phyloP scores from a whole-genome alignment of 2,329 filamentous ascomycete genomes.

The Aphanocladium album region DNA sequence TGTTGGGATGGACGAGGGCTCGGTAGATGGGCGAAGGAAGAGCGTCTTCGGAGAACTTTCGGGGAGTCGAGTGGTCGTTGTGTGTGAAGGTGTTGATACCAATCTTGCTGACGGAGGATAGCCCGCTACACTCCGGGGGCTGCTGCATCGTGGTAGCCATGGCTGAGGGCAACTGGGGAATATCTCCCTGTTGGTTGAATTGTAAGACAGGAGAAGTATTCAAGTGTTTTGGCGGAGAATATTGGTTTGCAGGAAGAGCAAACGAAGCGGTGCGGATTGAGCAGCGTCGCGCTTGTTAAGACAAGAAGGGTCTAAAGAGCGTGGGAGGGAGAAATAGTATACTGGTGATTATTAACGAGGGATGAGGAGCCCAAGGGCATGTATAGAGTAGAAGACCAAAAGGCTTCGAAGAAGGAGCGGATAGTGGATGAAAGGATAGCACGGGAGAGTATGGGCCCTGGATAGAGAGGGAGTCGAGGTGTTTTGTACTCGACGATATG shows the following conservation, averaged over 20 bases:
- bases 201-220: constrained; percentile 16
- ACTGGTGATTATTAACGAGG: constrained; percentile 10
- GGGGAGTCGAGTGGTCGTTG: constrained; percentile 15
- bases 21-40: constrained; percentile 18
- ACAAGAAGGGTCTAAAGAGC: constrained; percentile 9
- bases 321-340: constrained; percentile 10
- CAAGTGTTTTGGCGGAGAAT: neutral
- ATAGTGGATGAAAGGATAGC: constrained; percentile 9
- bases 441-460: constrained; percentile 3
- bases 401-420: constrained; percentile 8
- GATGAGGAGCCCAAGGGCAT: constrained; percentile 8
- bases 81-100: constrained; percentile 19
- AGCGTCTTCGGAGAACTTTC: constrained; percentile 20
- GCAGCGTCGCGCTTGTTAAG: constrained; percentile 1
- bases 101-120: constrained; percentile 17
- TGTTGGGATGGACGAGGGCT: constrained; percentile 21
- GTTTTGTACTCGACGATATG: constrained; percentile 14
- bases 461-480: constrained; percentile 21
- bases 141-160: constrained; percentile 14
- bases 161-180: neutral
- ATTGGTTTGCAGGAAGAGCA: neutral
- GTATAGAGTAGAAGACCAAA: neutral
- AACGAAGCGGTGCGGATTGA: neutral
- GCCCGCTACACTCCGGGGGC: constrained; percentile 14
- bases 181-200: constrained; percentile 1